Evolutionary conservation across 495 filamentous ascomycete genomes (phyloP).

Genomic region (Penicillium egyptiacum): DNA sequence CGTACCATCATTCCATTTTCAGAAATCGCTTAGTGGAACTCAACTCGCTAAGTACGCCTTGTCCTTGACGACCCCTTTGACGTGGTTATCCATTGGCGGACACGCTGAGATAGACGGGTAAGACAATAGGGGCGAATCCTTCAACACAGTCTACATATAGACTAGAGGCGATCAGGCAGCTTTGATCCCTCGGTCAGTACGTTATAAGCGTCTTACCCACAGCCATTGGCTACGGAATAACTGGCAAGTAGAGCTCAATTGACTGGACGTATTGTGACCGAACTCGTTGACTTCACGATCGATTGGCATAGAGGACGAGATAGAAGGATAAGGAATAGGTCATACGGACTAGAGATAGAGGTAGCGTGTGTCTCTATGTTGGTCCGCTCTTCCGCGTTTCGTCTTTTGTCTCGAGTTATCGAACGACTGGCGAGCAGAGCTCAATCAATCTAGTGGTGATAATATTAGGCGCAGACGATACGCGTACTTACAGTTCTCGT

Average conservation of each 20-base stretch:
- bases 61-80: not conserved
- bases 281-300: not conserved
- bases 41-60: not conserved
- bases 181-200: not conserved
- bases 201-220: not conserved
- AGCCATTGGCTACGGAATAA: not conserved
- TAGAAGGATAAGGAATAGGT: constrained; percentile 1
- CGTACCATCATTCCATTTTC: not conserved
- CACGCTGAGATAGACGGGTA: not conserved
- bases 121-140: not conserved
- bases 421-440: constrained; percentile 7
- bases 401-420: not conserved
- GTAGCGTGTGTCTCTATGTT: not conserved
- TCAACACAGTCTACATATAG: not conserved
- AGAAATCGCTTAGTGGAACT: not conserved
- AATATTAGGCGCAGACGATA: not conserved
- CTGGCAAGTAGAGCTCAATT: constrained; percentile 1
- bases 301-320: not conserved
- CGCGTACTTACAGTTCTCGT: too few relatives aligned
- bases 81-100: not conserved
- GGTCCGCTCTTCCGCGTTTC: not conserved
- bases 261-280: not conserved
- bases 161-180: not conserved
- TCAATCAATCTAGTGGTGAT: not conserved
- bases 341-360: not conserved